Conservation (phyloP, 441 rosid genomes). For the Arabidopsis lyrata region DNA sequence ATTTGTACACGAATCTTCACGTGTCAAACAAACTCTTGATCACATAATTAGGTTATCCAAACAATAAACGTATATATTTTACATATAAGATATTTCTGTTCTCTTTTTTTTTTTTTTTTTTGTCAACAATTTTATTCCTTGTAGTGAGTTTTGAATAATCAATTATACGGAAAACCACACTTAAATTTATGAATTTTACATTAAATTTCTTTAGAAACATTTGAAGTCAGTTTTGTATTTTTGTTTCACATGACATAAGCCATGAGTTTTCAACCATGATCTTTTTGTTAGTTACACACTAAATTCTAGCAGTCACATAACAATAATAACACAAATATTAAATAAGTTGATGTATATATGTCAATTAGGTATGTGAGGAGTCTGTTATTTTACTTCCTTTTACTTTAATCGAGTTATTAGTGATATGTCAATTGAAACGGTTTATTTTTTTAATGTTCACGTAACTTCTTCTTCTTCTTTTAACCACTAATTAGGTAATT, state of each 20-base stretch:
- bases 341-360: constrained; percentile 18
- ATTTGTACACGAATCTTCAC: constrained; percentile 15
- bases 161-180: constrained; percentile 1
- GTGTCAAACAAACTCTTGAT: neutral
- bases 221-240: neutral
- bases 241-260: neutral
- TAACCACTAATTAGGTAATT: constrained; percentile 3
- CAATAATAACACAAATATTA: neutral
- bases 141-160: neutral
- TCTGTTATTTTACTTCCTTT: neutral
- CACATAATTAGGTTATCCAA: no score
- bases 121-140: neutral
- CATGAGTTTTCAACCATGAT: neutral
- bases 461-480: constrained; percentile 4
- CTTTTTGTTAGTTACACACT: neutral
- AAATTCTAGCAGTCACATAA: neutral
- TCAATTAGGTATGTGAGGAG: constrained; percentile 9
- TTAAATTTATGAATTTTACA: constrained; percentile 2
- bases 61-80: no score
- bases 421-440: constrained; percentile 4
- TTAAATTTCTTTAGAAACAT: neutral
- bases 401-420: neutral
- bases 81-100: neutral
- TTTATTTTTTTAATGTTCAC: neutral
- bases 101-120: constrained; percentile 3